A percentile compares a stretch with the other conserved stretches of the same genome.
These are phyloP conservation scores for Daldinia concentrica DNA, from an alignment of 495 filamentous ascomycete species.

Conservation along the genomic window DNA sequence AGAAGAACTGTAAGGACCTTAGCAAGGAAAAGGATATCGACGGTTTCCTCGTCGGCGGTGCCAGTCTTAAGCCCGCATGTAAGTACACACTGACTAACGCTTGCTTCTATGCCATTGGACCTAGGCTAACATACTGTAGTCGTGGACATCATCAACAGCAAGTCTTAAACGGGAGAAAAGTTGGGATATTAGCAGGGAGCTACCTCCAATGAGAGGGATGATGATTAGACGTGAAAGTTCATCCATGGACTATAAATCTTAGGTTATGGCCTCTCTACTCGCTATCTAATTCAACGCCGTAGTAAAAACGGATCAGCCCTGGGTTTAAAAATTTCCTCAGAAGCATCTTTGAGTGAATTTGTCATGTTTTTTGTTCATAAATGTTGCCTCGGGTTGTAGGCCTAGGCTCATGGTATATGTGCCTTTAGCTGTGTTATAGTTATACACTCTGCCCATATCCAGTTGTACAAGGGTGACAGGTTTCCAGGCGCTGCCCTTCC, in stretches of 20 bases:
- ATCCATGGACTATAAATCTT: slow-evolving; percentile 6
- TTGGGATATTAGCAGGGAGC: not conserved
- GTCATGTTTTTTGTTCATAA: slow-evolving; percentile 19
- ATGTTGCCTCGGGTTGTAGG: slow-evolving; percentile 7
- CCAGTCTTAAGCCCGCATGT: slow-evolving; percentile 98
- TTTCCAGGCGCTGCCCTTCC: not conserved
- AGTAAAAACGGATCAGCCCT: not conserved
- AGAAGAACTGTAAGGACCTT: slow-evolving; percentile 97
- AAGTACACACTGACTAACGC: slow-evolving; percentile 52
- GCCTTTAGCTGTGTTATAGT: slow-evolving; percentile 21
- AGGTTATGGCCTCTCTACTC: slow-evolving; percentile 6
- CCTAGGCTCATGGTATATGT: slow-evolving; percentile 11
- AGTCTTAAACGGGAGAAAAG: slow-evolving; percentile 46
- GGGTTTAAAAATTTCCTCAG: not conserved
- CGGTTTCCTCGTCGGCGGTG: slow-evolving; percentile 97
- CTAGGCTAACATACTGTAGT: slow-evolving; percentile 54
- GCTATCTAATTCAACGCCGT: slow-evolving; percentile 12
- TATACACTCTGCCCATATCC: slow-evolving; percentile 22
- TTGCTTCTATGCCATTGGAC: not conserved
- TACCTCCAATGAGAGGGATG: slow-evolving; percentile 4
- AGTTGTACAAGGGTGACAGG: slow-evolving; percentile 19
- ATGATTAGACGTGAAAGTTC: slow-evolving; percentile 2
- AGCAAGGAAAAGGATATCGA: slow-evolving; percentile 93
- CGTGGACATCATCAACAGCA: slow-evolving; percentile 69
- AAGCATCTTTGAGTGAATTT: not conserved